phyloP scores from a whole-genome alignment of 805 yeast species.

The Grigorovia transvaalensis region DNA sequence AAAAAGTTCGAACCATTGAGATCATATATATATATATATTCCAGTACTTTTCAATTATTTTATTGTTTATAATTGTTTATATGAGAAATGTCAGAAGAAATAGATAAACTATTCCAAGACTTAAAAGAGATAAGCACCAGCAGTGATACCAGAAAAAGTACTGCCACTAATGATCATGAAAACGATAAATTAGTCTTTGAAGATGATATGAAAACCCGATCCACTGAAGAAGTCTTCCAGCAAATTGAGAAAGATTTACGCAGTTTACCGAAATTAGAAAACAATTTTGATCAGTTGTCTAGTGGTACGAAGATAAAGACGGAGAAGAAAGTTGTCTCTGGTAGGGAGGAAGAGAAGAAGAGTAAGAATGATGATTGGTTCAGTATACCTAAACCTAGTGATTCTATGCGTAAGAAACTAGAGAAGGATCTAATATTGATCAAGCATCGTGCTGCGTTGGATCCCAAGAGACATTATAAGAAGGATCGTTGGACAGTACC shows the following conservation, averaged over 20 bases:
- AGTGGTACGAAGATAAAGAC: neutral
- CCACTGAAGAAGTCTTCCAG: constrained; percentile 17
- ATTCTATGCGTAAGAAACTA: constrained; percentile 46
- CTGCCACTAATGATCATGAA: neutral
- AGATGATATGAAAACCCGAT: constrained; percentile 7
- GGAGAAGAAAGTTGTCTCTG: neutral
- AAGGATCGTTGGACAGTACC: constrained; percentile 72
- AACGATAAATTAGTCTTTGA: constrained; percentile 10
- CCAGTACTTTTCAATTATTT: too few relatives aligned
- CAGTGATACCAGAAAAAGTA: neutral
- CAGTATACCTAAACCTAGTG: constrained; percentile 62
- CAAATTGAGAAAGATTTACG: constrained; percentile 21
- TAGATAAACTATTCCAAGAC: neutral
- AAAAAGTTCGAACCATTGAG: too few relatives aligned
- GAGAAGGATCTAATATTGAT: constrained; percentile 71
- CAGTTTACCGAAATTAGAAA: constrained; percentile 23
- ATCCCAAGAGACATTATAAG: constrained; percentile 91
- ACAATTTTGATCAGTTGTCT: constrained; percentile 20
- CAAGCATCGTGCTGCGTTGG: constrained; percentile 81
- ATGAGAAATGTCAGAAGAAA: neutral
- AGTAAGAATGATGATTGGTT: constrained; percentile 52
- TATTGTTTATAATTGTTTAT: too few relatives aligned
- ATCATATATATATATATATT: neutral
- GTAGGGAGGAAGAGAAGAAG: neutral
- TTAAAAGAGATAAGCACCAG: neutral